Evolutionary conservation across 2,329 filamentous ascomycete species (phyloP), one percentile per base, ranked within the genome.

Genomic region (Exophiala lecanii-corni): DNA sequence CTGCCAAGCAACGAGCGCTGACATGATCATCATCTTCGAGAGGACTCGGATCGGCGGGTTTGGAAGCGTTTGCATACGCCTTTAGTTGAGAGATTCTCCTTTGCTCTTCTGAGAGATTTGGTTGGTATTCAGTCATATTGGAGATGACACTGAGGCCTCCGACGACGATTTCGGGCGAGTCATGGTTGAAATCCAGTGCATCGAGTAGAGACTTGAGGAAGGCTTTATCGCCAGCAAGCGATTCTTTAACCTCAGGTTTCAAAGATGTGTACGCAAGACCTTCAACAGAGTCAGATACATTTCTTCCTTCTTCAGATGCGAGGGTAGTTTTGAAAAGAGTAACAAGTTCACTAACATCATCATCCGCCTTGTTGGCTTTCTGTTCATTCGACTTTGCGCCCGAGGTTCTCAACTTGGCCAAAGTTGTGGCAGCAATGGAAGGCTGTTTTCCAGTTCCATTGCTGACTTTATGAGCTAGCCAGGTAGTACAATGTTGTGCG

Each of bases 51-150:
- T 63, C 61, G n/a, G 76, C 60, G 48, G 78, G 77, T 57, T 87
- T 89, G 4, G 82, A 81, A 1, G 88, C 85, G 59, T 94, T 87
- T 10, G 92, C 92, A 57, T 97, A 98, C 2, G 89, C 87, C 69
- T 94, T 96, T 33, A 98, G 76, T 62, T 98, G 86, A 4, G 78
- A 78, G 69, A 98, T 87, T 59, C 86, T 88, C 68, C 91, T 92
- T 57, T 96, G 84, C 64, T 98, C 92, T 51, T 96, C 91, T 0
- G 87, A 83, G 30, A 89, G 72, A 5, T 72, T 71, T 5, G 89
- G 89, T 30, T 79, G 75, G 61, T 94, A 97, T 20, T 78, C 74
- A 10, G 88, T 94, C 39, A 98, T 70, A 59, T 97, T 96, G 41
- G 80, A 73, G 53, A 97, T 76, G 41, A 96, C 84, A 59, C 85